Conservation (phyloP, 345 rosid species). For the Moricandia moricandioides region DNA sequence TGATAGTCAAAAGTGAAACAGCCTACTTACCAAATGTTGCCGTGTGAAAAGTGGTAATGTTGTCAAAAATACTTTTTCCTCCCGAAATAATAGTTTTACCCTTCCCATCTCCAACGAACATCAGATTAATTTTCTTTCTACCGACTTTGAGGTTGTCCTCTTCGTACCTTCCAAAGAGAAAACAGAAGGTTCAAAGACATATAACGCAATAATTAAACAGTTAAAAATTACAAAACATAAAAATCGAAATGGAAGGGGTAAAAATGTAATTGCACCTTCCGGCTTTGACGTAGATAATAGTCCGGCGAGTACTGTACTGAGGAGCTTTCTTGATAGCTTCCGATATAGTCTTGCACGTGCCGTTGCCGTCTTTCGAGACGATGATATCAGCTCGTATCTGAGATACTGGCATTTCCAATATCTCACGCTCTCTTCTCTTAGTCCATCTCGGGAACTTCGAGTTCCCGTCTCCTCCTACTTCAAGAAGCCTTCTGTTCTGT, state of each 20-base stretch:
- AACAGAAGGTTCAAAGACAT: neutral
- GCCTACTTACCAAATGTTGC: constrained; percentile 74
- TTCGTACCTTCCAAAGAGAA: constrained; percentile 61
- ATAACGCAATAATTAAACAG: constrained; percentile 22
- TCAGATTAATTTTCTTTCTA: constrained; percentile 80
- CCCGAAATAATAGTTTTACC: constrained; percentile 73
- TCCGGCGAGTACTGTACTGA: constrained; percentile 62
- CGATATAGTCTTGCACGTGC: constrained; percentile 72
- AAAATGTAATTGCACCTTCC: constrained; percentile 61
- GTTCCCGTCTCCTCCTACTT: constrained; percentile 6
- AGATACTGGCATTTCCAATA: constrained; percentile 52
- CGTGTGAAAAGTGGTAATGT: constrained; percentile 86
- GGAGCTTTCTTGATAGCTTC: constrained; percentile 94
- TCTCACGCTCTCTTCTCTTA: constrained; percentile 54
- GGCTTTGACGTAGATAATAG: constrained; percentile 80
- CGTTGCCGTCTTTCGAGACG: constrained; percentile 84
- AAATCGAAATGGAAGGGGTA: neutral
- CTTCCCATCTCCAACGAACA: constrained; percentile 94
- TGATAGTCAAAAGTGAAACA: neutral
- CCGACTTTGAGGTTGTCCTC: constrained; percentile 78
- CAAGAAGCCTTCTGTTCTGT: constrained; percentile 59
- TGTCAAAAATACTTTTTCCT: constrained; percentile 54
- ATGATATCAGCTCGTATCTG: constrained; percentile 75
- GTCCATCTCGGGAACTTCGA: constrained; percentile 68
- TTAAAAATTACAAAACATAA: neutral